These are phyloP conservation scores for Musa itinerans DNA, from an alignment of 176 grass and related monocot genomes.

Conservation along the genomic window DNA sequence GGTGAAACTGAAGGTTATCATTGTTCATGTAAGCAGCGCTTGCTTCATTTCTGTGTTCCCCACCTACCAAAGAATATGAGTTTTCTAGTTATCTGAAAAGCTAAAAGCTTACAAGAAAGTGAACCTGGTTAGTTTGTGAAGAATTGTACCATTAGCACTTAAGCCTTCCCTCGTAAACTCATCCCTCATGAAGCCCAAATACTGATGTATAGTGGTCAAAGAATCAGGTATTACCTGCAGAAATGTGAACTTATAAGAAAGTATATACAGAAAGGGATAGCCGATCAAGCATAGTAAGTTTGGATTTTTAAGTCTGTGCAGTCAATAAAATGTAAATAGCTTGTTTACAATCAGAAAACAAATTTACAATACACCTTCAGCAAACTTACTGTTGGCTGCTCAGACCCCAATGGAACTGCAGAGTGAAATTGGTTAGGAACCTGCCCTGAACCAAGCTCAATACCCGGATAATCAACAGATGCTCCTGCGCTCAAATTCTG, in stretches of 20 bases:
- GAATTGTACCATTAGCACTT: conserved; percentile 34
- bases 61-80: neutral
- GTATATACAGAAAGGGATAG: too few species aligned
- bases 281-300: too few species aligned
- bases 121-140: neutral
- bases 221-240: conserved; percentile 84
- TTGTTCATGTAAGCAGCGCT: neutral
- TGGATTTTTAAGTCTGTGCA: neutral
- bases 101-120: neutral
- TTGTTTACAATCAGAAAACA: neutral
- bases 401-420: conserved; percentile 35
- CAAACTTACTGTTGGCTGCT: conserved; percentile 65
- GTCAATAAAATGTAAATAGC: neutral
- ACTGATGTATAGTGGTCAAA: conserved; percentile 79
- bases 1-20: conserved; percentile 30
- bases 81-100: neutral
- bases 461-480: conserved; percentile 44
- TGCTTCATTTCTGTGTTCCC: neutral
- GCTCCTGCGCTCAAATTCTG: conserved; percentile 33
- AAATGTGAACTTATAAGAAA: conserved; percentile 1
- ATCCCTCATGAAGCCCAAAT: conserved; percentile 72
- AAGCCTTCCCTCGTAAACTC: conserved; percentile 74
- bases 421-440: conserved; percentile 39
- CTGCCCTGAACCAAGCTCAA: conserved; percentile 58
- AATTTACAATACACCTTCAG: neutral